phyloP scores from a whole-genome alignment of 257 asterid genomes.

The Leonotis leonurus region DNA sequence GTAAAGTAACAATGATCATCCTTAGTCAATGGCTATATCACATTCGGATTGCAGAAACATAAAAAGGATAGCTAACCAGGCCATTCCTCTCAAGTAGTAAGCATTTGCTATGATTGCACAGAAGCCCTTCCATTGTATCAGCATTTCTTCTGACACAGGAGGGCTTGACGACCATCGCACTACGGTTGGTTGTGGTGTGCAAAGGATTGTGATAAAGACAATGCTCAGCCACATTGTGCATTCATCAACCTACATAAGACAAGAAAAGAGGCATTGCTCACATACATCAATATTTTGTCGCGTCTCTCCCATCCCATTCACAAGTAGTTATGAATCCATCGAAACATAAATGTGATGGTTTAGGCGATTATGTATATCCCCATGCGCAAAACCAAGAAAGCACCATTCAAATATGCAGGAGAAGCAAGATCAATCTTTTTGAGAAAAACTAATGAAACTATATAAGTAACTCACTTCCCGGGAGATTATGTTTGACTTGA shows the following conservation, averaged over 20 bases:
- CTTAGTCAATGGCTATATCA: too few relatives aligned
- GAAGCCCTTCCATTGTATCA: conserved; percentile 80
- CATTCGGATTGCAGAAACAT: too few relatives aligned
- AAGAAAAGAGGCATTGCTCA: not conserved
- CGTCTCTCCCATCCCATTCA: not conserved
- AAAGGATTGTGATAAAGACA: conserved; percentile 76
- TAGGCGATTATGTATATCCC: not conserved
- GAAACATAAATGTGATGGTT: not conserved
- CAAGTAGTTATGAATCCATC: not conserved
- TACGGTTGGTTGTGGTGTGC: conserved; percentile 92
- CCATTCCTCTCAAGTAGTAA: conserved; percentile 92
- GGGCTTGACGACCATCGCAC: conserved; percentile 92
- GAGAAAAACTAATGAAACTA: not conserved
- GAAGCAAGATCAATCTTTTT: not conserved
- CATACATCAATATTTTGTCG: not conserved
- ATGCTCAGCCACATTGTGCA: conserved; percentile 92
- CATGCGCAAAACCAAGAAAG: not conserved
- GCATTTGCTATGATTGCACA: conserved; percentile 97
- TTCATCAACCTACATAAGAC: conserved; percentile 55
- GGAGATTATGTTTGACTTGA: conserved; percentile 57
- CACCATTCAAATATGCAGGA: not conserved
- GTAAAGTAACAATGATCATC: too few relatives aligned
- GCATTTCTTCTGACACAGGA: conserved; percentile 66
- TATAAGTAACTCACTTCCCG: conserved; percentile 45
- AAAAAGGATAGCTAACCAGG: conserved; percentile 50